phyloP scores from a whole-genome alignment of 2,329 filamentous ascomycete genomes.

The Pseudogymnoascus verrucosus region DNA sequence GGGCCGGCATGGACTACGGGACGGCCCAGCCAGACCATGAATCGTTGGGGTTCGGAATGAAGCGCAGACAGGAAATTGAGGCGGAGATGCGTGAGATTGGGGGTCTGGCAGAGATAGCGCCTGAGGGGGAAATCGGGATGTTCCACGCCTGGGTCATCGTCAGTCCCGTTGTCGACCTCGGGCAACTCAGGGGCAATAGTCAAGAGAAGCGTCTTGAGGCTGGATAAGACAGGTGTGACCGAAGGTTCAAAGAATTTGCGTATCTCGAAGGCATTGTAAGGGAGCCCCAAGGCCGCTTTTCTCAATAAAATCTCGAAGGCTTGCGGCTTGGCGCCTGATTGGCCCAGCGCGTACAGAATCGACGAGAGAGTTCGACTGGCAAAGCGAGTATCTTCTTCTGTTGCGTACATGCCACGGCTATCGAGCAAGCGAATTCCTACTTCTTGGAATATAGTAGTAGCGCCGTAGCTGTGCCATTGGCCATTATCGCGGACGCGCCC shows the following conservation, averaged over 20 bases:
- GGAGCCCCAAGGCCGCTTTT: constrained; percentile 23
- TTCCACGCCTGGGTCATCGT: constrained; percentile 14
- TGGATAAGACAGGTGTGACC: constrained; percentile 35
- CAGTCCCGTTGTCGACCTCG: constrained; percentile 8
- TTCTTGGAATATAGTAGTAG: constrained; percentile 30
- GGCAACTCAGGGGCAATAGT: constrained; percentile 20
- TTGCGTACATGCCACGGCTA: constrained; percentile 2
- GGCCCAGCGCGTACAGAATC: constrained; percentile 36
- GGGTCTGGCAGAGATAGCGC: constrained; percentile 26
- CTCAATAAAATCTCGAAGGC: constrained; percentile 42
- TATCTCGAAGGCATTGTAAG: constrained; percentile 39
- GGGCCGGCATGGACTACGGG: neutral
- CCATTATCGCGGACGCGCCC: constrained; percentile 41
- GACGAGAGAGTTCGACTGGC: constrained; percentile 31
- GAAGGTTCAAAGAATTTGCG: constrained; percentile 31
- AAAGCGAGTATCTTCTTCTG: constrained; percentile 20
- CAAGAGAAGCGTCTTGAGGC: constrained; percentile 40
- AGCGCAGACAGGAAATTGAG: constrained; percentile 37
- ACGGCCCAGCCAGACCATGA: constrained; percentile 35
- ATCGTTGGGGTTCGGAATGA: constrained; percentile 16
- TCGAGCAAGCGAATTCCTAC: constrained; percentile 24
- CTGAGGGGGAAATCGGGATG: constrained; percentile 16
- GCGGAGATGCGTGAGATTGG: constrained; percentile 43
- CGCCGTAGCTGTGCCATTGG: constrained; percentile 50
- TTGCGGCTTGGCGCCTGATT: constrained; percentile 31